Evolutionary conservation across 2,329 filamentous ascomycete species (phyloP).

Genomic region (Alternaria brassicicola): DNA sequence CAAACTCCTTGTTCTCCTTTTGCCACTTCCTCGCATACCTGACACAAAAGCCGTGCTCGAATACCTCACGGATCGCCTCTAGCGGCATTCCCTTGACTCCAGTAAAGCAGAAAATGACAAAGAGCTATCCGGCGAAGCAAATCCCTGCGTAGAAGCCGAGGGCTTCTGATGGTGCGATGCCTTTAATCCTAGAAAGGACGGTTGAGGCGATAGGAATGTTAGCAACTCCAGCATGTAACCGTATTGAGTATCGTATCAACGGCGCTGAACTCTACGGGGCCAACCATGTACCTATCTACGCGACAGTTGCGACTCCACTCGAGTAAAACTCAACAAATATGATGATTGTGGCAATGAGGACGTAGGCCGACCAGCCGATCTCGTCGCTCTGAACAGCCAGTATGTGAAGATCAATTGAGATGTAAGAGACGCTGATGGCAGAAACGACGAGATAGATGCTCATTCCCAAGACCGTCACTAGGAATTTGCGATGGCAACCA

Average conservation of each 20-base stretch:
- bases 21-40: slow-evolving; percentile 45
- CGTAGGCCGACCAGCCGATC: slow-evolving; percentile 44
- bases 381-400: slow-evolving; percentile 38
- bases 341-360: slow-evolving; percentile 48
- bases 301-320: background rate
- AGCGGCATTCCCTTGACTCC: slow-evolving; percentile 46
- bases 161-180: slow-evolving; percentile 45
- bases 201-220: slow-evolving; percentile 48
- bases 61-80: slow-evolving; percentile 46
- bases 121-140: slow-evolving; percentile 46
- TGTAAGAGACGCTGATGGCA: slow-evolving; percentile 72
- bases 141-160: slow-evolving; percentile 50
- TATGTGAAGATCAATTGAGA: slow-evolving; percentile 56
- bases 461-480: slow-evolving; percentile 67
- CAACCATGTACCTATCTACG: slow-evolving; percentile 40
- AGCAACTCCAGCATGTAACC: slow-evolving; percentile 40
- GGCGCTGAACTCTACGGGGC: slow-evolving; percentile 48
- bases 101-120: slow-evolving; percentile 47
- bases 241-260: slow-evolving; percentile 48
- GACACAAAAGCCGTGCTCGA: slow-evolving; percentile 46
- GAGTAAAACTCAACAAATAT: slow-evolving; percentile 46
- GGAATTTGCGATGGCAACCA: slow-evolving; percentile 72
- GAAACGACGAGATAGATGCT: slow-evolving; percentile 70
- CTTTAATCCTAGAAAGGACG: slow-evolving; percentile 50
- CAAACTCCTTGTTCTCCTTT: slow-evolving; percentile 46